These are phyloP conservation scores for Cantharellus anzutake DNA, from an alignment of 768 basidiomycete genomes.

Conservation along the genomic window DNA sequence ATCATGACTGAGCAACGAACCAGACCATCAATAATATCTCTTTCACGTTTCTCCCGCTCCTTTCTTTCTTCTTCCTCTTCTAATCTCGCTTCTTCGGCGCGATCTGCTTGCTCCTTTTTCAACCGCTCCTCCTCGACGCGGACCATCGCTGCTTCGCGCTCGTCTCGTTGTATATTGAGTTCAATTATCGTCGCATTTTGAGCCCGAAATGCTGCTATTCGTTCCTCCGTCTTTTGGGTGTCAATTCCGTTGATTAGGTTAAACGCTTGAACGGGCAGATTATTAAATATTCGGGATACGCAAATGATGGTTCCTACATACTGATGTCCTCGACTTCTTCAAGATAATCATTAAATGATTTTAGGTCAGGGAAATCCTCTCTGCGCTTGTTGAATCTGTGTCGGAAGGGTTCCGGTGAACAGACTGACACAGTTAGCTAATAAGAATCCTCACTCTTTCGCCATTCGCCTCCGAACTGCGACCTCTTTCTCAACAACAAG, in stretches of 20 bases:
- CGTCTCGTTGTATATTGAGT: slow-evolving; percentile 66
- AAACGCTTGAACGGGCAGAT: slow-evolving; percentile 40
- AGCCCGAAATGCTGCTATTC: slow-evolving; percentile 55
- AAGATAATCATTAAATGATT: slow-evolving; percentile 83
- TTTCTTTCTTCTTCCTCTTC: slow-evolving; percentile 61
- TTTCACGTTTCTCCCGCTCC: slow-evolving; percentile 49
- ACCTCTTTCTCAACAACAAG: slow-evolving; percentile 89
- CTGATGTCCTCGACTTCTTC: slow-evolving; percentile 91
- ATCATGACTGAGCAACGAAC: slow-evolving; percentile 25
- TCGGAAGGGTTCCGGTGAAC: neutral
- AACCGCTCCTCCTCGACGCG: slow-evolving; percentile 71
- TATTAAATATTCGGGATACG: slow-evolving; percentile 2
- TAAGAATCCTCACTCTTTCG: slow-evolving; percentile 49
- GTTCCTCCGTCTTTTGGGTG: slow-evolving; percentile 58
- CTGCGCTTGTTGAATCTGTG: slow-evolving; percentile 81
- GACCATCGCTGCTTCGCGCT: slow-evolving; percentile 49
- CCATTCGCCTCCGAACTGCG: slow-evolving; percentile 65
- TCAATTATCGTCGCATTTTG: slow-evolving; percentile 74
- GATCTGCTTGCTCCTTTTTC: slow-evolving; percentile 45
- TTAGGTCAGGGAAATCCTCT: slow-evolving; percentile 70
- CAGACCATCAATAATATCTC: slow-evolving; percentile 63
- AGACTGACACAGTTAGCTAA: neutral
- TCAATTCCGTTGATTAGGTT: slow-evolving; percentile 88
- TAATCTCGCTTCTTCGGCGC: slow-evolving; percentile 42
- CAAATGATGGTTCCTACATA: slow-evolving; percentile 19